Percentiles rank a stretch among this genome's conserved stretches.
These are phyloP conservation scores for Bolboschoenus planiculmis DNA, from an alignment of 176 grass and related monocot genomes.

Conservation along the genomic window DNA sequence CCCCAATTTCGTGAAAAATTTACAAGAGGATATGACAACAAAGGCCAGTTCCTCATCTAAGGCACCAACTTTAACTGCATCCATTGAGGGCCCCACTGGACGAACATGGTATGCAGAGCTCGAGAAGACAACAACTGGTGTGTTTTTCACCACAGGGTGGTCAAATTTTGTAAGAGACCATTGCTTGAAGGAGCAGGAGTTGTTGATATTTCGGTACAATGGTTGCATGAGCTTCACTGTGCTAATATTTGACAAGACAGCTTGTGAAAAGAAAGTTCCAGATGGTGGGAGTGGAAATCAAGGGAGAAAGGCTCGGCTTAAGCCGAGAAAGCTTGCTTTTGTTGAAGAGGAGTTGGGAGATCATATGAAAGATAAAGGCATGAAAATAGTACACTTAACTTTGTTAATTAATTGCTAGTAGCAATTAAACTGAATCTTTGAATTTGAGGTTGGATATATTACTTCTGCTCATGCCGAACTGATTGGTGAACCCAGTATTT, in stretches of 20 bases:
- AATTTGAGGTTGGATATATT: background rate
- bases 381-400: background rate
- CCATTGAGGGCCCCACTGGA: slow-evolving; percentile 62
- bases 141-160: slow-evolving; percentile 68
- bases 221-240: slow-evolving; percentile 53
- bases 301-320: background rate
- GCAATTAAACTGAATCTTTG: background rate
- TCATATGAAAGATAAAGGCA: slow-evolving; percentile 36
- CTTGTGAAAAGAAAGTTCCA: slow-evolving; percentile 48
- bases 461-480: background rate
- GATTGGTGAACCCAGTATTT: background rate
- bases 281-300: background rate
- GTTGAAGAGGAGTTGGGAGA: background rate
- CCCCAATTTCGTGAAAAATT: slow-evolving; percentile 69
- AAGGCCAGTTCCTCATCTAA: slow-evolving; percentile 26
- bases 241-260: slow-evolving; percentile 57
- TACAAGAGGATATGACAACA: slow-evolving; percentile 36
- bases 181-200: slow-evolving; percentile 54
- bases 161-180: slow-evolving; percentile 59
- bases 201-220: slow-evolving; percentile 66
- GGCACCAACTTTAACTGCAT: slow-evolving; percentile 34
- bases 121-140: slow-evolving; percentile 33
- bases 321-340: slow-evolving; percentile 8
- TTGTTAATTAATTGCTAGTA: background rate
- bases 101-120: slow-evolving; percentile 52